Evolutionary conservation across 331 rosid species (phyloP).

Genomic region (Cydonia oblonga): DNA sequence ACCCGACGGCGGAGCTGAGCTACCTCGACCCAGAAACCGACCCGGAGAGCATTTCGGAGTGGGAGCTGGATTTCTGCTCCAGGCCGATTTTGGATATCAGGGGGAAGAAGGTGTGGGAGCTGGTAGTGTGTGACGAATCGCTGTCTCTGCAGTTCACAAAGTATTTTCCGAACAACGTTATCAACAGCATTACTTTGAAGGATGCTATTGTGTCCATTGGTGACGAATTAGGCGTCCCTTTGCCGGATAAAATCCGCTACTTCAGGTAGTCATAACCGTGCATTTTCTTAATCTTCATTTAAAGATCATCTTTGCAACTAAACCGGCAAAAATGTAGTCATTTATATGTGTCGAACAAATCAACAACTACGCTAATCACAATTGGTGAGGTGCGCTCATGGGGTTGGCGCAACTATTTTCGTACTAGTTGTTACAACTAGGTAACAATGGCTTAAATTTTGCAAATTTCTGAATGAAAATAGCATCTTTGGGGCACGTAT

Average conservation of each 20-base stretch:
- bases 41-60: slow-evolving; percentile 45
- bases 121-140: slow-evolving; percentile 69
- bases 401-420: background rate
- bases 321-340: accelerated
- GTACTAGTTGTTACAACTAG: background rate
- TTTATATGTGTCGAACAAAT: background rate
- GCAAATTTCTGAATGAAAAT: background rate
- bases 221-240: slow-evolving; percentile 54
- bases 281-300: background rate
- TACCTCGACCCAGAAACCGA: slow-evolving; percentile 64
- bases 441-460: background rate
- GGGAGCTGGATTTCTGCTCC: slow-evolving; percentile 94
- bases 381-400: background rate
- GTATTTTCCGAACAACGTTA: slow-evolving; percentile 84
- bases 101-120: slow-evolving; percentile 97
- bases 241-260: slow-evolving; percentile 75
- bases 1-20: slow-evolving; percentile 64
- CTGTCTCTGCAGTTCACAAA: slow-evolving; percentile 72
- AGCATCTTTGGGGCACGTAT: background rate
- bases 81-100: slow-evolving; percentile 75
- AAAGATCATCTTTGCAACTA: background rate
- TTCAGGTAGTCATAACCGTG: slow-evolving; percentile 35
- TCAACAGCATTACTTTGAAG: slow-evolving; percentile 75
- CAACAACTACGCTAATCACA: background rate
- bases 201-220: slow-evolving; percentile 51